Evolutionary conservation across 2,329 filamentous ascomycete genomes (phyloP), one percentile per base, ranked within the genome.

Genomic region (Colletotrichum tabaci): DNA sequence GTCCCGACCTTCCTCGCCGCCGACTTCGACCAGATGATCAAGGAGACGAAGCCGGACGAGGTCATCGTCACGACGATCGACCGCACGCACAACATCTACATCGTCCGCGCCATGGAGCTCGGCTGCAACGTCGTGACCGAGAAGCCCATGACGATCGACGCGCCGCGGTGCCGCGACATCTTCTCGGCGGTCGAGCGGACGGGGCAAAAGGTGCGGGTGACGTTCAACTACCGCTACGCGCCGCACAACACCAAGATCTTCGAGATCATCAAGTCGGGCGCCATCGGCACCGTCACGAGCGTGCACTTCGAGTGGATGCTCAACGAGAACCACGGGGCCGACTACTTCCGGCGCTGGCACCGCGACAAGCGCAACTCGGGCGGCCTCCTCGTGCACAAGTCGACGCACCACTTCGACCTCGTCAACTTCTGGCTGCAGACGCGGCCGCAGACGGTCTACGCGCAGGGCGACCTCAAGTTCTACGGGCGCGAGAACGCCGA

Each of bases 21-120:
- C 15, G 83, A 88, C 74, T 91, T 91, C 74, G 88, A 90, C 76
- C 79, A 80, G 58, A 91, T 91, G 89, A 83, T 90, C 73, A 66
- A 79, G 42, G 87, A 89, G 58, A 87, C 87, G 0, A 83, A 83
- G 67, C 89, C 89, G 0, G 88, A 91, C 77, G 88, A 89, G 76
- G 84, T 91, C 18, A 90, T 91, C 73, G 84, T 91, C 18, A 91
- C 89, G 0, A 91, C 89, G 0, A 89, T 91, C 75, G 89, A 91
- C 79, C 85, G 89, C 35, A 89, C 88, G 4, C 89, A 91, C 78
- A 82, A 90, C 75, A 84, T 81, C 38, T 91, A 91, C 79, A 90
- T 90, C 60, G 82, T 90, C 6, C 84, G 87, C 3, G 88, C 89
- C 0, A 80, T 91, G 60, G 84, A 87, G 53, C 77, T 86, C 4